Evolutionary conservation across 1,284 basidiomycete species (phyloP).

Genomic region (Takashimella koratensis): DNA sequence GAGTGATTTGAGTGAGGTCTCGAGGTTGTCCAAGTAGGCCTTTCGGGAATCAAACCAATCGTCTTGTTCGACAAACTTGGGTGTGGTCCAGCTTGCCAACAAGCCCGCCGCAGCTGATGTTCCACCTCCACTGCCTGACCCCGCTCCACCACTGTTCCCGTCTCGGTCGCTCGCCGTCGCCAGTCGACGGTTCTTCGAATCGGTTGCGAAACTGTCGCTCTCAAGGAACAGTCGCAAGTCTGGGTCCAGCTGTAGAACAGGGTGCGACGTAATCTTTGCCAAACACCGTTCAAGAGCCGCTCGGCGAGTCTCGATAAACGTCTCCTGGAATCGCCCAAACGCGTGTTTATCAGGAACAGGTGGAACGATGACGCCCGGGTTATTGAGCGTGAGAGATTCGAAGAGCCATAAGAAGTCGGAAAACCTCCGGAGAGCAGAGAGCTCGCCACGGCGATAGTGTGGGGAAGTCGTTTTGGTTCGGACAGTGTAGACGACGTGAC

Average conservation of each 20-base stretch:
- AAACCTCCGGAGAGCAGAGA: slow-evolving; percentile 90
- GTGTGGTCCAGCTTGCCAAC: slow-evolving; percentile 73
- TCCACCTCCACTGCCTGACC: neutral
- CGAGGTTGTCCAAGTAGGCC: slow-evolving; percentile 79
- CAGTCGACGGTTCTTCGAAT: slow-evolving; percentile 55
- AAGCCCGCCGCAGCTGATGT: slow-evolving; percentile 52
- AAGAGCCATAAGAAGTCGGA: slow-evolving; percentile 98
- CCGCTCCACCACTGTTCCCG: neutral
- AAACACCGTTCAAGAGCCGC: slow-evolving; percentile 83
- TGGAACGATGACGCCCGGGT: slow-evolving; percentile 95
- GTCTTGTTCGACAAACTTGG: slow-evolving; percentile 87
- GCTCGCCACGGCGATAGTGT: slow-evolving; percentile 70
- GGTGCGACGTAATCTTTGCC: slow-evolving; percentile 81
- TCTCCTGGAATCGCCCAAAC: slow-evolving; percentile 80
- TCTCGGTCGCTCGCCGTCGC: slow-evolving; percentile 10
- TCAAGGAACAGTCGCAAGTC: slow-evolving; percentile 85
- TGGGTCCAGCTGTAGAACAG: slow-evolving; percentile 73
- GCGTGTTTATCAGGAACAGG: slow-evolving; percentile 94
- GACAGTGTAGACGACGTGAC: slow-evolving; percentile 92
- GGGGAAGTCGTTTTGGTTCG: slow-evolving; percentile 83
- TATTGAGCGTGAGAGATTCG: slow-evolving; percentile 82
- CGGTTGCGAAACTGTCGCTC: slow-evolving; percentile 75
- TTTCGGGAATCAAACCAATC: slow-evolving; percentile 96
- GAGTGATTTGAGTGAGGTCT: slow-evolving; percentile 78
- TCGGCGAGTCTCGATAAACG: slow-evolving; percentile 80